Percentiles rank a stretch among this genome's conserved stretches.
Conservation (phyloP, 2,329 filamentous ascomycete genomes). For the Paraconiothyrium brasiliense region DNA sequence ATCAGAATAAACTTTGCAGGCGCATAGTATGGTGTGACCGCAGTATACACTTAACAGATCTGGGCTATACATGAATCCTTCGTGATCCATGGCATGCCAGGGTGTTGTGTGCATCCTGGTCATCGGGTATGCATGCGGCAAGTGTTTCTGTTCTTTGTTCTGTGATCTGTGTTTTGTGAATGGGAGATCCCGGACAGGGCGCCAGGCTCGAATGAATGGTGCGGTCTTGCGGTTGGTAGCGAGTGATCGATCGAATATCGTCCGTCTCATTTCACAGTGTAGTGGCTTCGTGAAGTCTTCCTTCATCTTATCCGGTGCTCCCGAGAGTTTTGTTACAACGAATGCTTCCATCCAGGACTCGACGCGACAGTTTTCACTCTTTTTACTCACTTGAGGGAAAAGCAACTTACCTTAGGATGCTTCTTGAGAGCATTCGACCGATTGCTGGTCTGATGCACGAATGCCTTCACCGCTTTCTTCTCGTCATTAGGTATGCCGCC, state of each 20-base stretch:
- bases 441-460: slow-evolving; percentile 67
- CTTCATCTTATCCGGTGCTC: slow-evolving; percentile 5
- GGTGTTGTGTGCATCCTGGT: background rate
- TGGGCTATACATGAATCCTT: background rate
- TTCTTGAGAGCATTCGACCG: slow-evolving; percentile 81
- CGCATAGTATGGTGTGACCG: background rate
- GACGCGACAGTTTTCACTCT: background rate
- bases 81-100: background rate
- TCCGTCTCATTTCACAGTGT: slow-evolving; percentile 3
- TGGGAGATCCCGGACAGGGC: slow-evolving; percentile 1
- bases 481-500: slow-evolving; percentile 64
- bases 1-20: background rate
- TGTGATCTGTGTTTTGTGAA: background rate
- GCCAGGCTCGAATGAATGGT: slow-evolving; percentile 14
- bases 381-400: slow-evolving; percentile 19
- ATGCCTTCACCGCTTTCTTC: slow-evolving; percentile 72
- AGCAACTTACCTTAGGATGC: slow-evolving; percentile 76
- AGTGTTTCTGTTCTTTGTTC: background rate
- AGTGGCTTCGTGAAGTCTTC: slow-evolving; percentile 1
- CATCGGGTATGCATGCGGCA: background rate
- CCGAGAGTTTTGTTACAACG: no score
- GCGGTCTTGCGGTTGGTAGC: slow-evolving; percentile 21
- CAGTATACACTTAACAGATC: background rate
- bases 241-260: slow-evolving; percentile 13
- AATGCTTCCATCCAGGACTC: background rate